These are phyloP conservation scores for Neopestalotiopsis clavispora DNA, from an alignment of 2,329 filamentous ascomycete species.

Conservation along the genomic window DNA sequence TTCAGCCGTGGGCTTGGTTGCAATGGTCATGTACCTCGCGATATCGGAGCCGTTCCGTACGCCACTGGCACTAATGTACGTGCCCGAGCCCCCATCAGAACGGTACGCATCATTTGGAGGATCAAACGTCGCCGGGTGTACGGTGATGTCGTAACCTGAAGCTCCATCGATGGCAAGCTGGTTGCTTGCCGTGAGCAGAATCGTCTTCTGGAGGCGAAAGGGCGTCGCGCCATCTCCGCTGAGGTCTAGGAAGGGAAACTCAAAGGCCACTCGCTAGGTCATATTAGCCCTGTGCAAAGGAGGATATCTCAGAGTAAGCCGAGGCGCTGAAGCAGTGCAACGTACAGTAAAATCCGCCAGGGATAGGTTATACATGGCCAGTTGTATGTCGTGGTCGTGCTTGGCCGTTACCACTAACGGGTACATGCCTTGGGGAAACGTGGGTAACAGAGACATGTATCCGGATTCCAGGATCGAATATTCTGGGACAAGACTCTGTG, in stretches of 20 bases:
- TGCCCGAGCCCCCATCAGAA: slow-evolving; percentile 30
- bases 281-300: not conserved
- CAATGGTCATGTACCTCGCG: slow-evolving; percentile 32
- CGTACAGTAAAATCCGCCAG: slow-evolving; percentile 55
- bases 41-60: not conserved
- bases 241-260: slow-evolving; percentile 61
- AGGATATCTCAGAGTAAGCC: not conserved
- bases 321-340: not conserved
- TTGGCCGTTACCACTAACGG: slow-evolving; percentile 55
- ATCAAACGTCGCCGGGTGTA: slow-evolving; percentile 47
- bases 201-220: slow-evolving; percentile 54
- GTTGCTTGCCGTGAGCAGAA: slow-evolving; percentile 51
- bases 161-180: slow-evolving; percentile 49
- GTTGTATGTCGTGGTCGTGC: slow-evolving; percentile 56
- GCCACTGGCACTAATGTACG: slow-evolving; percentile 6
- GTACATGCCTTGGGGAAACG: slow-evolving; percentile 56
- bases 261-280: slow-evolving; percentile 52
- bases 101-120: slow-evolving; percentile 55
- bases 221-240: slow-evolving; percentile 53
- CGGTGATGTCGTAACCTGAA: slow-evolving; percentile 49
- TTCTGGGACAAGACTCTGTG: slow-evolving; percentile 53
- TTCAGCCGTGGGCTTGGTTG: slow-evolving; percentile 24
- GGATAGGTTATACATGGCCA: slow-evolving; percentile 42
- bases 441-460: slow-evolving; percentile 50
- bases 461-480: slow-evolving; percentile 56